Conservation (phyloP, 148 eudicot genomes). For the Dysphania ambrosioides region DNA sequence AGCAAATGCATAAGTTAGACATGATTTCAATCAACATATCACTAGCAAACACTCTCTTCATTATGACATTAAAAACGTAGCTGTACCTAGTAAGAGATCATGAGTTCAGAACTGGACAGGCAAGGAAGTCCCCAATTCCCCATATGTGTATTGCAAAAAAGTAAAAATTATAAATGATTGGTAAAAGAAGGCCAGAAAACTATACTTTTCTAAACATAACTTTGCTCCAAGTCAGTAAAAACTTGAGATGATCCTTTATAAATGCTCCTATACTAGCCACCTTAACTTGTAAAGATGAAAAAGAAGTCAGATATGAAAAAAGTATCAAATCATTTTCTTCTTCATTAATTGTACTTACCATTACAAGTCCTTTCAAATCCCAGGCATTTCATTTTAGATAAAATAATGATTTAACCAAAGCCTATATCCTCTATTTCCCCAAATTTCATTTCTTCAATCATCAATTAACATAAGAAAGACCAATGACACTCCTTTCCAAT, state of each 20-base stretch:
- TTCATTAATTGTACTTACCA: no score
- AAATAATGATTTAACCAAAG: not conserved
- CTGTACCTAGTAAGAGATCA: not conserved
- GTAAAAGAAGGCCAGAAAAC: not conserved
- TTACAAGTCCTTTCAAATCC: not conserved
- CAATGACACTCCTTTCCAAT: not conserved
- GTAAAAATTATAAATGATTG: no score
- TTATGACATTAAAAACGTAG: not conserved
- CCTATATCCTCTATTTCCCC: not conserved
- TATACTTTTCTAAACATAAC: not conserved
- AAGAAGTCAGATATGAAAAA: no score
- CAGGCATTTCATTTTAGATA: not conserved
- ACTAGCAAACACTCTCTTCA: not conserved
- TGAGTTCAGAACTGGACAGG: not conserved
- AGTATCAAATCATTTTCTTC: no score
- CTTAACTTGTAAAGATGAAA: no score
- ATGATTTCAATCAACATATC: not conserved
- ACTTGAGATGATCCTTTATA: no score
- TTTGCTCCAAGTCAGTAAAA: no score
- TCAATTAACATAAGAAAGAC: not conserved
- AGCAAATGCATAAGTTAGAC: not conserved
- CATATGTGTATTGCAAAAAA: no score
- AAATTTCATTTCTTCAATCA: not conserved
- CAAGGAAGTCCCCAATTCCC: not conserved
- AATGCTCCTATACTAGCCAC: not conserved